Evolutionary conservation across 768 basidiomycete genomes (phyloP), one percentile per base, ranked within the genome.

Genomic region (Termitomyces sp.): DNA sequence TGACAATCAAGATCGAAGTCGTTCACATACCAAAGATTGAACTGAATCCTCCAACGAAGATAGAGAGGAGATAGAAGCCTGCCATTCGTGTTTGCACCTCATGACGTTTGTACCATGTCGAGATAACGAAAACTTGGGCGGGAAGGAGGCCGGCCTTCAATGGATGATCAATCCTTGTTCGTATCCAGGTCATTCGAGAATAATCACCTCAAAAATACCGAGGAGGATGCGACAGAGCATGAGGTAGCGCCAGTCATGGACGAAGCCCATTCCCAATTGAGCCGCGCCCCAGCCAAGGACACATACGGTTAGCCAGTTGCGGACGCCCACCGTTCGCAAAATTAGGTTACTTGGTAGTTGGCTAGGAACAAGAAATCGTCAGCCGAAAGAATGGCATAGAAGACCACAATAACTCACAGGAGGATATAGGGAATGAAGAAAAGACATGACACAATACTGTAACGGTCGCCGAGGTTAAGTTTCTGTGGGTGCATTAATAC

Each of bases 401-500:
- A 61, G 4, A 10, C 29, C 9, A 29, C 12, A 9, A 33, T 15
- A 23, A 27, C 73, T 51, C 45, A 76, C 76, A 76, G 62, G 10
- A 76, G 50, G 51, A 73, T 72, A 51, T 76, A 78, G 2, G 75
- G 76, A 7, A 75, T 67, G 53, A 76, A 76, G 52, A 74, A 76
- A 7, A 76, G 51, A 47, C 69, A 73, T 22, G 71, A 72, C 5
- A 69, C 70, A 36, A 76, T 72, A 48, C 70, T 75, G 60, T 65
- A 76, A 42, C 76, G 65, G 13, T 60, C 58, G 7, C 70, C 71
- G 33, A 67, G 59, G 18, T 57, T 53, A n/a, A 73, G 60, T 54
- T 64, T 57, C 73, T 73, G 52, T 13, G 27, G 5, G 33, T 9
- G 27, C 3, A 15, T 39, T 18, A 9, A 13, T 13, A 41, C 5